These are phyloP conservation scores for Homolaphlyctis polyrhiza DNA, from an alignment of 371 early-diverging fungal species.

Conservation along the genomic window DNA sequence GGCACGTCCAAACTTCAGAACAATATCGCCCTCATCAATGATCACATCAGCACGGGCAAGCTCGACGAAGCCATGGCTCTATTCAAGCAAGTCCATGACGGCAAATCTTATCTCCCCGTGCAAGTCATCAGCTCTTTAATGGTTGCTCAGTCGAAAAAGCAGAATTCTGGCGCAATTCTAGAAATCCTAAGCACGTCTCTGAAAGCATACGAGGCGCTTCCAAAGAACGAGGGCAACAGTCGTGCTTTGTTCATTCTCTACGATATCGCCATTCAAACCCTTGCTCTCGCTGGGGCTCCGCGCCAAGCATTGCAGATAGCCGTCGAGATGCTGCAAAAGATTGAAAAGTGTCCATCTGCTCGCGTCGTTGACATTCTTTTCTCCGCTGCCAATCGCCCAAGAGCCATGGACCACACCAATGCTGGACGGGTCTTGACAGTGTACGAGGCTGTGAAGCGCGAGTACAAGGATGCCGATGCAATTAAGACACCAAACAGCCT, in stretches of 20 bases:
- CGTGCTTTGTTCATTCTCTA: background rate
- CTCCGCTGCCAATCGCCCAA: too few relatives aligned
- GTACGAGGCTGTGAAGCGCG: too few relatives aligned
- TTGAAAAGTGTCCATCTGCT: too few relatives aligned
- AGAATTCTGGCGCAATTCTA: background rate
- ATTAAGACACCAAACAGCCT: too few relatives aligned
- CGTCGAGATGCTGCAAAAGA: background rate
- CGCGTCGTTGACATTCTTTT: too few relatives aligned
- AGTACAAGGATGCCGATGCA: too few relatives aligned
- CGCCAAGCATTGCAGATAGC: background rate
- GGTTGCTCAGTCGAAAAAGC: background rate
- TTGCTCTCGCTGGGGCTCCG: background rate
- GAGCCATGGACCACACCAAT: too few relatives aligned
- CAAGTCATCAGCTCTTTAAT: background rate
- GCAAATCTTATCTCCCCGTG: background rate
- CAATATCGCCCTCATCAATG: too few relatives aligned
- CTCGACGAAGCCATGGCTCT: background rate
- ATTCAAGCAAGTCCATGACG: background rate
- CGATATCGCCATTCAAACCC: background rate
- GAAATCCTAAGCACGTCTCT: background rate
- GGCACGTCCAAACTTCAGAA: too few relatives aligned
- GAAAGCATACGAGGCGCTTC: background rate
- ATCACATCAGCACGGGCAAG: too few relatives aligned
- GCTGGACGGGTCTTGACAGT: too few relatives aligned
- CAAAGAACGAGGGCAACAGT: background rate